phyloP scores from a whole-genome alignment of 192 early-diverging fungal species.

The Coemansia sp. region DNA sequence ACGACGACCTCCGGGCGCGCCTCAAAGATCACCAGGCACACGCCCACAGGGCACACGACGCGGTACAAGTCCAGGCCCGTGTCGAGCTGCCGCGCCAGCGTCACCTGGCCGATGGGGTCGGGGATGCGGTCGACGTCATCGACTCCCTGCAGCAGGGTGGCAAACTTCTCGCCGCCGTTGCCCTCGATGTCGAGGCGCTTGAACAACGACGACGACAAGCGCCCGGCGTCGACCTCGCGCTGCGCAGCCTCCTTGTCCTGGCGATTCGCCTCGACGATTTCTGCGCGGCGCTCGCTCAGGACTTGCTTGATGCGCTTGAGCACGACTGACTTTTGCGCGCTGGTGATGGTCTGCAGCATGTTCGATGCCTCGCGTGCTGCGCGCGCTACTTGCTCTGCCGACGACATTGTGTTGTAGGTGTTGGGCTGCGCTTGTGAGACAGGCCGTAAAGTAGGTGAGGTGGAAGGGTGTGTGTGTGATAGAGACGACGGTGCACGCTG shows the following conservation, averaged over 20 bases:
- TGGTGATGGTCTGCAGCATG: slow-evolving; percentile 63
- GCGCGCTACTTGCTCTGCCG: slow-evolving; percentile 40
- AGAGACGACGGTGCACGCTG: too few species aligned
- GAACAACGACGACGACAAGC: slow-evolving; percentile 71
- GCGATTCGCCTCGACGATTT: slow-evolving; percentile 76
- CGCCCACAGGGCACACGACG: slow-evolving; percentile 90
- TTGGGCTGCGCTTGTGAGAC: too few species aligned
- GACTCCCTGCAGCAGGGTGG: slow-evolving; percentile 83
- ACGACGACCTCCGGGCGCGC: slow-evolving; percentile 98
- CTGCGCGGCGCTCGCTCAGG: slow-evolving; percentile 59
- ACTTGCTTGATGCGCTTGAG: slow-evolving; percentile 65
- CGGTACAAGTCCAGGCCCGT: slow-evolving; percentile 83
- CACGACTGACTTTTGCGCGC: slow-evolving; percentile 73
- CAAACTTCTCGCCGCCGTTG: slow-evolving; percentile 72
- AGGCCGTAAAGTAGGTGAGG: too few species aligned
- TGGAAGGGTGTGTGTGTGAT: too few species aligned
- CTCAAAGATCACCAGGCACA: slow-evolving; percentile 96
- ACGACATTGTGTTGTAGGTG: slow-evolving; percentile 10
- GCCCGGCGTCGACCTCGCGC: slow-evolving; percentile 66
- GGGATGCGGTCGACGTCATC: slow-evolving; percentile 78
- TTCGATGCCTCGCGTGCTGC: slow-evolving; percentile 70
- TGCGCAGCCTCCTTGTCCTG: slow-evolving; percentile 69
- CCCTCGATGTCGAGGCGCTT: slow-evolving; percentile 85
- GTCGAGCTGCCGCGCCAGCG: slow-evolving; percentile 75
- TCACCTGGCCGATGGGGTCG: slow-evolving; percentile 83